Percentiles rank a stretch among this genome's conserved stretches.
Conservation (phyloP, 805 yeast species). For the Candida bentonensis region DNA sequence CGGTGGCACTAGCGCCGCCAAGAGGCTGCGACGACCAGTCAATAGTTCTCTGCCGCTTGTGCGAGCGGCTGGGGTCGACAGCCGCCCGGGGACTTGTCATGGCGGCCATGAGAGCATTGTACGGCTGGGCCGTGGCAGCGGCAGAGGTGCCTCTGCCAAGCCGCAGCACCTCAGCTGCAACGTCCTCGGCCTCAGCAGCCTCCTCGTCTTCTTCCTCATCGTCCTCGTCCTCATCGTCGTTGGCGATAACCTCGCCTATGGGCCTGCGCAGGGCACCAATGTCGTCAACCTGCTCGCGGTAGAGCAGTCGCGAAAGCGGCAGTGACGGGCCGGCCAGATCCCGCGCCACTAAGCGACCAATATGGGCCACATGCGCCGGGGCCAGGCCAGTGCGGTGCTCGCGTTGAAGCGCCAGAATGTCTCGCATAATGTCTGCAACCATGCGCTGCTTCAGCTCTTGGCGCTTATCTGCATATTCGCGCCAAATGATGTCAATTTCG, state of each 20-base stretch:
- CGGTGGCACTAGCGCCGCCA: too few relatives aligned
- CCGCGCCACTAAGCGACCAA: not conserved
- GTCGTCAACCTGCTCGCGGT: not conserved
- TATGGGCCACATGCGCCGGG: not conserved
- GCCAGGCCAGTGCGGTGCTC: not conserved
- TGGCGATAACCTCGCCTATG: not conserved
- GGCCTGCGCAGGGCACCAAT: not conserved
- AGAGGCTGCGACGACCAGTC: too few relatives aligned
- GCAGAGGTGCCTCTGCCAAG: too few relatives aligned
- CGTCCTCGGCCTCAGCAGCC: too few relatives aligned
- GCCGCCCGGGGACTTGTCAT: not conserved
- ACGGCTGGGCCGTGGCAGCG: too few relatives aligned
- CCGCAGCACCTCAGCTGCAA: too few relatives aligned
- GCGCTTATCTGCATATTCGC: not conserved
- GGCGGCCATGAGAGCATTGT: too few relatives aligned
- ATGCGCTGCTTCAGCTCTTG: not conserved
- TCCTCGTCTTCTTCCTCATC: not conserved
- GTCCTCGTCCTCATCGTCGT: not conserved
- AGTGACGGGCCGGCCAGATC: not conserved
- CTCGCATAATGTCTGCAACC: not conserved
- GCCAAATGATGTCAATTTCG: not conserved
- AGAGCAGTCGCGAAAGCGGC: not conserved
- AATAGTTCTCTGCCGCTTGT: conserved; percentile 1
- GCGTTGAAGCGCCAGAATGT: not conserved
- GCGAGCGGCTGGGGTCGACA: not conserved